Conservation (phyloP, 2,329 filamentous ascomycete species). For the Fusarium sp. region DNA sequence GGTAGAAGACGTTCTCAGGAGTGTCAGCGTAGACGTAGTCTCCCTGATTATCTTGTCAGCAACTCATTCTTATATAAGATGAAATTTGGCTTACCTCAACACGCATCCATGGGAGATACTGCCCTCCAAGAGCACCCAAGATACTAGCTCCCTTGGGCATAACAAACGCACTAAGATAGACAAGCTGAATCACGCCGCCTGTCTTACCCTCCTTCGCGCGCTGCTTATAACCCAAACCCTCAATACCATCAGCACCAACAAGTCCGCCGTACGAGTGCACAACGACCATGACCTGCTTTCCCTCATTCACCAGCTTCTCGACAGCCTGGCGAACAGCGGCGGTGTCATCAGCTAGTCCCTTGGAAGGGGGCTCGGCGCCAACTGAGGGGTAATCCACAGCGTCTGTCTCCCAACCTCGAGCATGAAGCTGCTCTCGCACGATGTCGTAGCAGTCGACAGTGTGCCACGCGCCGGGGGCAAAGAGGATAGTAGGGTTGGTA, state of each 20-base stretch:
- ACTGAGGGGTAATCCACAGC: constrained; percentile 25
- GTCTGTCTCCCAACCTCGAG: constrained; percentile 9
- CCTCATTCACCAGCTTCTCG: background rate
- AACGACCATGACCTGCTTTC: constrained; percentile 19
- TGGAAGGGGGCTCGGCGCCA: constrained; percentile 18
- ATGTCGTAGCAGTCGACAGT: constrained; percentile 15
- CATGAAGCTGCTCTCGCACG: constrained; percentile 4
- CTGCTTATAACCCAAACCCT: constrained; percentile 20
- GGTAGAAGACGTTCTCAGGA: constrained; percentile 12
- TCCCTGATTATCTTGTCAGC: background rate
- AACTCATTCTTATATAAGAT: background rate
- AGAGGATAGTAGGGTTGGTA: constrained; percentile 21
- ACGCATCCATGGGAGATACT: constrained; percentile 26
- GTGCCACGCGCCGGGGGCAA: constrained; percentile 20
- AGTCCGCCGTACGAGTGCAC: constrained; percentile 23
- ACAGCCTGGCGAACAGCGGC: background rate
- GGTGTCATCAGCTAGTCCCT: constrained; percentile 6
- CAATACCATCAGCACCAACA: constrained; percentile 8
- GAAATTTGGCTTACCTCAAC: background rate
- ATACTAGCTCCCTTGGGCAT: constrained; percentile 9
- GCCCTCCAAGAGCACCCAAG: background rate
- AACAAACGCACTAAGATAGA: constrained; percentile 12
- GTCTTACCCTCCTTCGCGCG: constrained; percentile 12
- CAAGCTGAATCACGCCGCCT: constrained; percentile 13
- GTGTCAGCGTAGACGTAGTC: constrained; percentile 20